Evolutionary conservation across 2,329 filamentous ascomycete genomes (phyloP).

Genomic region (Escovopsis sp.): DNA sequence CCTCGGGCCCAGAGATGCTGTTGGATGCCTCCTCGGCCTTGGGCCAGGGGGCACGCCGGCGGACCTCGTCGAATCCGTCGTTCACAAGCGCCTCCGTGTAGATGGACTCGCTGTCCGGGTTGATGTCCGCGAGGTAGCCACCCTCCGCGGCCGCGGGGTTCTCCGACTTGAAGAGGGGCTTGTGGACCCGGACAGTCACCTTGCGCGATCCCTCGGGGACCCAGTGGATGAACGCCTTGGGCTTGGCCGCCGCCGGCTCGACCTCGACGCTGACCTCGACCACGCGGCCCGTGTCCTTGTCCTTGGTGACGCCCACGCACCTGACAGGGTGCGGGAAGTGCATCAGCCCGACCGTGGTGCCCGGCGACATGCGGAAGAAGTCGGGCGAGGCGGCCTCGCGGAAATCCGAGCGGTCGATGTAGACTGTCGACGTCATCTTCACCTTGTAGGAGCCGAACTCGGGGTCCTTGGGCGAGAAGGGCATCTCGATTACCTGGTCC

Average conservation of each 20-base stretch:
- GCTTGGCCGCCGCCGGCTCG: slow-evolving; percentile 52
- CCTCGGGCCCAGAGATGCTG: slow-evolving; percentile 44
- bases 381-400: slow-evolving; percentile 57
- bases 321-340: slow-evolving; percentile 57
- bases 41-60: slow-evolving; percentile 59
- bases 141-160: slow-evolving; percentile 59
- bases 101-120: slow-evolving; percentile 62
- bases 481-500: slow-evolving; percentile 45
- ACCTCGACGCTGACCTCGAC: slow-evolving; percentile 46
- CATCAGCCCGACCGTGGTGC: slow-evolving; percentile 60
- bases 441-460: slow-evolving; percentile 45
- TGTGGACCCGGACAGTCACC: slow-evolving; percentile 60
- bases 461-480: slow-evolving; percentile 72
- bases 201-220: slow-evolving; percentile 49
- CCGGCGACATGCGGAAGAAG: slow-evolving; percentile 67
- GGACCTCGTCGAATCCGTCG: slow-evolving; percentile 61
- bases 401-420: slow-evolving; percentile 46
- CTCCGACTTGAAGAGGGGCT: slow-evolving; percentile 66
- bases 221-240: slow-evolving; percentile 78
- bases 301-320: slow-evolving; percentile 53
- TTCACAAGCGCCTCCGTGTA: slow-evolving; percentile 63
- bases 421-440: slow-evolving; percentile 49
- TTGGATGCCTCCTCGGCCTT: slow-evolving; percentile 48
- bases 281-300: slow-evolving; percentile 45
- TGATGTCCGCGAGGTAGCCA: slow-evolving; percentile 69